Conservation (phyloP, 495 filamentous ascomycete species). For the Hypoxylon rickii region DNA sequence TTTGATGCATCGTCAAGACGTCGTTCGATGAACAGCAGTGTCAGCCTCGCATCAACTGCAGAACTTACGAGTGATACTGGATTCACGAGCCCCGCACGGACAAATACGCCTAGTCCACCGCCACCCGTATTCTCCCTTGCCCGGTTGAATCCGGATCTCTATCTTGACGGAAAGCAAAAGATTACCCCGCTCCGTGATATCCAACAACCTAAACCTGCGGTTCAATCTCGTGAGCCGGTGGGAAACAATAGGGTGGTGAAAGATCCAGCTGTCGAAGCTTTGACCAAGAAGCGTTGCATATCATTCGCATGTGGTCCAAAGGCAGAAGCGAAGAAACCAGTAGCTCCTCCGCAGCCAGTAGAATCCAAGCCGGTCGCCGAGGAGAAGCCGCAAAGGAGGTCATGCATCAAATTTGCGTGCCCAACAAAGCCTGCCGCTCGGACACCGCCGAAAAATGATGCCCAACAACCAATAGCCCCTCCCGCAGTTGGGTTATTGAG, state of each 20-base stretch:
- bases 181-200: conserved; percentile 17
- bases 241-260: conserved; percentile 21
- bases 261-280: conserved; percentile 39
- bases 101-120: conserved; percentile 87
- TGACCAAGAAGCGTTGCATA: conserved; percentile 77
- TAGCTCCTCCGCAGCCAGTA: conserved; percentile 33
- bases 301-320: conserved; percentile 81
- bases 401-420: conserved; percentile 59
- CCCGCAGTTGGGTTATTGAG: conserved; percentile 26
- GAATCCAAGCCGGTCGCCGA: conserved; percentile 28
- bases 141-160: conserved; percentile 31
- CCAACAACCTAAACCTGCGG: conserved; percentile 11
- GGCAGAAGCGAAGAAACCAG: conserved; percentile 38
- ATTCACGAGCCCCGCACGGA: conserved; percentile 85
- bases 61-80: conserved; percentile 92
- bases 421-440: conserved; percentile 30
- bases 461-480: conserved; percentile 24
- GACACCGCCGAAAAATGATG: conserved; percentile 24
- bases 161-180: conserved; percentile 28
- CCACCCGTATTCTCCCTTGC: conserved; percentile 49
- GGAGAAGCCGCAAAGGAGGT: conserved; percentile 45
- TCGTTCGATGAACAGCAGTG: conserved; percentile 76
- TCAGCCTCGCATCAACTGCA: conserved; percentile 77
- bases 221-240: conserved; percentile 14
- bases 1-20: conserved; percentile 44